Evolutionary conservation across 1,284 basidiomycete species (phyloP), one percentile per base, ranked within the genome.

Genomic region (Agaricales sp.): DNA sequence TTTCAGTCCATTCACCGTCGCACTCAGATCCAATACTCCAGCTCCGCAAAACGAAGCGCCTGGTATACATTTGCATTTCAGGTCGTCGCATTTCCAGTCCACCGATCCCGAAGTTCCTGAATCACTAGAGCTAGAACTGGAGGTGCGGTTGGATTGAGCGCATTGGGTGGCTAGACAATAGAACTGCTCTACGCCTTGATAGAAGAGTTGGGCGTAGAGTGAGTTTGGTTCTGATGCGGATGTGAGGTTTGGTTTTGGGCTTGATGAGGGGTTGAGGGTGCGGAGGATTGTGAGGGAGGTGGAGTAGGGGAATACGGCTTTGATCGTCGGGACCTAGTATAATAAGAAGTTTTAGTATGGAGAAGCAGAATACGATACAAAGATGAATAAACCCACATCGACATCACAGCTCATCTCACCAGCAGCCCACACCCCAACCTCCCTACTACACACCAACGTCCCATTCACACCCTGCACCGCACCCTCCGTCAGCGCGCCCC

Each of bases 141-240:
- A 62, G 20, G 61, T 60, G 21, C 59, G 58, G 21, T 58, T 57
- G 25, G 72, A 57, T 63, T 92, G 90, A 0, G 63, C 67, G 64
- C 92, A 95, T 3, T 71, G 68, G 53, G 77, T 69, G 0, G 87
- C 88, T 14, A 67, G 55, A 61, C 92, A 95, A 61, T 76, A 87
- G 66, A 94, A 94, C 59, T 88, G 86, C 60, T 92, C 89, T 18
- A 83, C 77, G 3, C 86, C 86, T n/a, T 75, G 71, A 64, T 92
- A 92, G 67, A 88, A 85, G 1, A 94, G 67, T 58, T 92, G 87
- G 0, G 86, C 86, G 55, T 74, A 83, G 6, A 77, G 67, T 2
- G 77, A 71, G 3, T 77, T 75, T 22, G 72, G 67, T 43, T 43
- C n/a, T n/a, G n/a, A 11, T 8, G 41, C 41, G 1, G 77, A 70